Evolutionary conservation across 495 filamentous ascomycete genomes (phyloP).

Genomic region (Oidiodendron maius): DNA sequence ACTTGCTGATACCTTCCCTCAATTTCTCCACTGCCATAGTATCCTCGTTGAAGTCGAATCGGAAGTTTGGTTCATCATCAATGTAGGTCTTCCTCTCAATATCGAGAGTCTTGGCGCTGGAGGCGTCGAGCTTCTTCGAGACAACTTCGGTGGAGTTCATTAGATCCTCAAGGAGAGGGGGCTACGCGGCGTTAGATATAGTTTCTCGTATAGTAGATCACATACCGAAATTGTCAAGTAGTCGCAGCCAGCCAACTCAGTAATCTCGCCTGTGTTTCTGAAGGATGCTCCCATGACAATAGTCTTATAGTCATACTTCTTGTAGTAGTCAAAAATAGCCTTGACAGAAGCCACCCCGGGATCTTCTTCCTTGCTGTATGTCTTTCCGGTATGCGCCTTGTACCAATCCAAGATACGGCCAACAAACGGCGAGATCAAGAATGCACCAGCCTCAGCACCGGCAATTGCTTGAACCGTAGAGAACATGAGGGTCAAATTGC

Average conservation of each 20-base stretch:
- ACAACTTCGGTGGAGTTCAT: slow-evolving; percentile 72
- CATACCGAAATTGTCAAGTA: slow-evolving; percentile 95
- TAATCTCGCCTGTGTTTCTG: slow-evolving; percentile 93
- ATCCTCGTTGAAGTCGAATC: slow-evolving; percentile 99
- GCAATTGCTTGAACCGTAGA: slow-evolving; percentile 92
- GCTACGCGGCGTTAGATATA: slow-evolving; percentile 39
- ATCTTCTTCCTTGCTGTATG: slow-evolving; percentile 82
- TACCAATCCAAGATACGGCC: slow-evolving; percentile 99
- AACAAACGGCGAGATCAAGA: slow-evolving; percentile 99
- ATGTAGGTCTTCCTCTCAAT: slow-evolving; percentile 89
- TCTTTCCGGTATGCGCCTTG: slow-evolving; percentile 93
- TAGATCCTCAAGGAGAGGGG: slow-evolving; percentile 89
- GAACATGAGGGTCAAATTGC: slow-evolving; percentile 99
- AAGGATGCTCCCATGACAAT: slow-evolving; percentile 99
- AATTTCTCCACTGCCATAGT: slow-evolving; percentile 99
- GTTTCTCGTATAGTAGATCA: slow-evolving; percentile 13
- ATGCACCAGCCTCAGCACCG: slow-evolving; percentile 92
- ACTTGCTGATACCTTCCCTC: slow-evolving; percentile 97
- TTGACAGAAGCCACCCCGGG: slow-evolving; percentile 95
- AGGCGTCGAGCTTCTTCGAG: slow-evolving; percentile 86
- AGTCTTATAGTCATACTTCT: slow-evolving; percentile 98
- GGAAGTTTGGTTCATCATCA: slow-evolving; percentile 82
- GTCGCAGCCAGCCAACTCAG: slow-evolving; percentile 94
- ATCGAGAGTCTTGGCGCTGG: slow-evolving; percentile 57
- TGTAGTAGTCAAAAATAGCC: slow-evolving; percentile 99